Base-by-base conservation (phyloP, 805 yeast species). In the Candida insectorum region DNA sequence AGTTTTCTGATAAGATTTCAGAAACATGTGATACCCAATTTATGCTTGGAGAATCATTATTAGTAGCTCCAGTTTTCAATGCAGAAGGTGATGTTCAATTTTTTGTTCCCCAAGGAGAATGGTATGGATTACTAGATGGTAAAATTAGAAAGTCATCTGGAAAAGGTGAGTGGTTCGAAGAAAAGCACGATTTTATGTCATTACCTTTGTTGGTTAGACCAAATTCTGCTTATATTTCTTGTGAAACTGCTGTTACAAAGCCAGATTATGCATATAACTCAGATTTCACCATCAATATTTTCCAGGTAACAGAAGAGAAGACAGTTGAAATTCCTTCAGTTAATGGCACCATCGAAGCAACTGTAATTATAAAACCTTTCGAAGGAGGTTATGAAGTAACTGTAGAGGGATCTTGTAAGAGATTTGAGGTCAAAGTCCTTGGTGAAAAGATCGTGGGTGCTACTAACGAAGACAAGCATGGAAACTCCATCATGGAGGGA, bases 81-180 rank as follows among this genome's bases (percentile, higher is more conserved):
- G 57, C 43, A 11, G 56, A 49, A 17, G 60, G 60, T 18, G 54
- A 52, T 16, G 64, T 58, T 15, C 25, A 43, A 4, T 59, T 41
- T 41, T 60, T 48, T 33, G 37, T 60, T 13, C 66, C 66, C 5
- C 37, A 39, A 15, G 63, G 62, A 28, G 41, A 48, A 27, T 60
- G 66, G 66, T 60, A 56, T 37, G 64, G 65, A 7, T 44, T 40
- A 21, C 42, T 60, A 11, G 65, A 60, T 29, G 60, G 63, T 18
- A 55, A 56, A 37, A 33, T 49, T 16, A 48, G 65, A 31, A 31
- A 31, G 21, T 33, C 28, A 16, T 34, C 31, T 8, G 45, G 53
- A 20, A 33, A 40, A 18, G 60, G 60, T 3, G 49, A 49, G 29
- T 58, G 47, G 45, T 21, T 48, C 24, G 41, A 33, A 10, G 66